Evolutionary conservation across 2,329 filamentous ascomycete genomes (phyloP).

Genomic region (Venturia aucupariae): DNA sequence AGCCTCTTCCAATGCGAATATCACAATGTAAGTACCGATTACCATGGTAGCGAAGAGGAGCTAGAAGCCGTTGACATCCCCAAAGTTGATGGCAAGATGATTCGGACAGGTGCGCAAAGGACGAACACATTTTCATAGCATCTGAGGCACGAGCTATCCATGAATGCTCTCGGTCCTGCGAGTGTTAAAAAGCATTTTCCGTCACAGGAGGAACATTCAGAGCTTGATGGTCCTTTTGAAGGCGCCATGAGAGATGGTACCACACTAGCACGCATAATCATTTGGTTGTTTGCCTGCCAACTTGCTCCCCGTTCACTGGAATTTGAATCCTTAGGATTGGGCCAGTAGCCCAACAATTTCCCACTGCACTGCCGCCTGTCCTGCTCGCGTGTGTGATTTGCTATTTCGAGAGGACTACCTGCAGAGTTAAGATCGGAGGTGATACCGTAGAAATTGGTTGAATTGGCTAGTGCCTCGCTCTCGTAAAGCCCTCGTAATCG

Average conservation of each 20-base stretch:
- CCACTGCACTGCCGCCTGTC: not conserved
- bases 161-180: not conserved
- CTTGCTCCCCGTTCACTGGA: not conserved
- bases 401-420: not conserved
- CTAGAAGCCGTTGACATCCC: not conserved
- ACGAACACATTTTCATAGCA: not conserved
- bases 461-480: too few species aligned
- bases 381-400: not conserved
- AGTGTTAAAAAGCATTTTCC: not conserved
- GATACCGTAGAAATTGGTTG: too few species aligned
- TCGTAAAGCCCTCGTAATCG: too few species aligned
- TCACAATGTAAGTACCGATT: not conserved
- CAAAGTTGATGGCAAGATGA: not conserved
- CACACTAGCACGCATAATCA: not conserved
- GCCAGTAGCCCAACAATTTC: not conserved
- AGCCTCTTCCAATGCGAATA: not conserved
- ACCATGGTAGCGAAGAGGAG: not conserved
- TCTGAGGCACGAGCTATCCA: not conserved
- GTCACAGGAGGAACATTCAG: not conserved
- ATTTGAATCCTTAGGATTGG: not conserved
- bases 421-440: not conserved
- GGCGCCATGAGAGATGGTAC: too few species aligned
- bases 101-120: not conserved
- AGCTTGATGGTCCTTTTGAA: not conserved
- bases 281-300: not conserved